A percentile compares a stretch with the other conserved stretches of the same genome.
phyloP scores from a whole-genome alignment of 2,329 filamentous ascomycete species.

The Aaosphaeria arxii region DNA sequence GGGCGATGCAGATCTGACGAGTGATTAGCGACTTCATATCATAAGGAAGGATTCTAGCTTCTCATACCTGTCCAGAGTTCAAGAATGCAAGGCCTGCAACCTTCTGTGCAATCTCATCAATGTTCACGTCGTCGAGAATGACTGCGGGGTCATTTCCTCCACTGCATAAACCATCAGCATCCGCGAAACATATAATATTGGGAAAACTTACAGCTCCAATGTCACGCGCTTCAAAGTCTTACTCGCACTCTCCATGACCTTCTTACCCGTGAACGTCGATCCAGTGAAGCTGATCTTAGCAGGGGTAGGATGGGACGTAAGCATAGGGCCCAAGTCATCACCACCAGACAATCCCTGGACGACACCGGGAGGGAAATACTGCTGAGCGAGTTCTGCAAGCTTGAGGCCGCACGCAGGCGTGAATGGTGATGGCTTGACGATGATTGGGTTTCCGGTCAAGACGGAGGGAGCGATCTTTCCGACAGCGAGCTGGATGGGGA shows the following conservation, averaged over 20 bases:
- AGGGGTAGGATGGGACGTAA: constrained; percentile 59
- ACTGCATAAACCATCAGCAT: neutral
- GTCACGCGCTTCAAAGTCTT: constrained; percentile 60
- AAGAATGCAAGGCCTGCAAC: constrained; percentile 47
- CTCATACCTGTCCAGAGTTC: constrained; percentile 37
- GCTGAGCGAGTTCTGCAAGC: constrained; percentile 56
- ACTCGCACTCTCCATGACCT: constrained; percentile 56
- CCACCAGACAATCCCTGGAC: constrained; percentile 60
- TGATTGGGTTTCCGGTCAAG: constrained; percentile 55
- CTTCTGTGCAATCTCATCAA: constrained; percentile 29
- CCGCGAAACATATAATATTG: neutral
- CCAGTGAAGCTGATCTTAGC: constrained; percentile 65
- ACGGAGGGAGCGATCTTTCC: constrained; percentile 58
- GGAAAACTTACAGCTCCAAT: constrained; percentile 42
- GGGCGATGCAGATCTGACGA: constrained; percentile 44
- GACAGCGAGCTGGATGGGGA: constrained; percentile 51
- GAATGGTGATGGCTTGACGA: constrained; percentile 57
- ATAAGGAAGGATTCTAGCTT: neutral
- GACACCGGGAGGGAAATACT: constrained; percentile 62
- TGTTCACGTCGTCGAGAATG: constrained; percentile 49
- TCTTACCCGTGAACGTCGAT: constrained; percentile 59
- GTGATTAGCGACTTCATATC: neutral
- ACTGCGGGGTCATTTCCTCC: constrained; percentile 59
- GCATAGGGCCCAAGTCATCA: constrained; percentile 57
- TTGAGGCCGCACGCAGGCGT: constrained; percentile 60